Percentiles rank a stretch among this genome's conserved stretches.
These are phyloP conservation scores for Cephaloascus fragrans DNA, from an alignment of 805 yeast genomes.

Conservation along the genomic window DNA sequence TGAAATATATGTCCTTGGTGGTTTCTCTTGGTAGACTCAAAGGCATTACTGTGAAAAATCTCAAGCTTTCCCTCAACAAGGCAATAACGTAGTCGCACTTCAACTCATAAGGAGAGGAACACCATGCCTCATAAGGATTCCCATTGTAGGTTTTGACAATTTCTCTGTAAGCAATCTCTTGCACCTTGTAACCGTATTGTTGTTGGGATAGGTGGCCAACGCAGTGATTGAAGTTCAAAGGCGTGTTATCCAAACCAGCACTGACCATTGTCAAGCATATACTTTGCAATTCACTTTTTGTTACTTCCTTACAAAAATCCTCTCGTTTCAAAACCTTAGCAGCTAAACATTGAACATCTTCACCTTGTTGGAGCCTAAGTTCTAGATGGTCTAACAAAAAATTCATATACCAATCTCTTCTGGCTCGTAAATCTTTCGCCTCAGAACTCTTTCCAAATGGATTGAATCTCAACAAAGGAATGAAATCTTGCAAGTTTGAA, in stretches of 20 bases:
- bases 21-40: conserved; percentile 55
- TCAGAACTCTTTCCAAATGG: conserved; percentile 8
- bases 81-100: conserved; percentile 45
- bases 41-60: conserved; percentile 60
- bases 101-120: conserved; percentile 13
- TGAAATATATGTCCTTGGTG: conserved; percentile 36
- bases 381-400: conserved; percentile 13
- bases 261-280: conserved; percentile 69
- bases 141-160: conserved; percentile 24
- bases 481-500: conserved; percentile 43
- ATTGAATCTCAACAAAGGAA: conserved; percentile 32
- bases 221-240: conserved; percentile 51
- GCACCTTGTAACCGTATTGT: conserved; percentile 23
- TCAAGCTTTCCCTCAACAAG: conserved; percentile 49
- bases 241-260: conserved; percentile 70
- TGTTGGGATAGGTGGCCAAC: conserved; percentile 49
- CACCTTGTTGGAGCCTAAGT: conserved; percentile 13
- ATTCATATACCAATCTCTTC: conserved; percentile 42
- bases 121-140: conserved; percentile 24
- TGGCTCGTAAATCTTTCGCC: conserved; percentile 16
- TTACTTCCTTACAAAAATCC: conserved; percentile 8
- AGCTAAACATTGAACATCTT: conserved; percentile 19
- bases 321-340: conserved; percentile 11
- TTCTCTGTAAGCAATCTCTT: conserved; percentile 30
- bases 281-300: conserved; percentile 37